A percentile compares a stretch with the other conserved stretches of the same genome.
These are phyloP conservation scores for Phytophthora tubulina DNA, from an alignment of 352 stramenopile species.

Conservation along the genomic window DNA sequence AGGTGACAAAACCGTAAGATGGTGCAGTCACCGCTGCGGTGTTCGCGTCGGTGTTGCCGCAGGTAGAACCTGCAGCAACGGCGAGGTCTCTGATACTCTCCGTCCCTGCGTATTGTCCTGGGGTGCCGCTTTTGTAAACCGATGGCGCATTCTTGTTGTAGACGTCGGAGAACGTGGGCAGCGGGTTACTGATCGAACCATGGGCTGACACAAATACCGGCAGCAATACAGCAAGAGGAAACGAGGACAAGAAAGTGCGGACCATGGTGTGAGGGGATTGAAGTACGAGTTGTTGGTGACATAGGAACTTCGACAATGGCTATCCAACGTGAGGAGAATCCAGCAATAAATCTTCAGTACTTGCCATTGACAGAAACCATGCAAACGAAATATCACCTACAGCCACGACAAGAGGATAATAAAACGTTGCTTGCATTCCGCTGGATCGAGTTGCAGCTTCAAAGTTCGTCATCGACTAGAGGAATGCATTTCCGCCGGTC, in stretches of 20 bases:
- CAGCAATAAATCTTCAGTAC: background rate
- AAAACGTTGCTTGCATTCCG: background rate
- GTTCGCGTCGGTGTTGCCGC: slow-evolving; percentile 47
- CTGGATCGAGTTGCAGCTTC: background rate
- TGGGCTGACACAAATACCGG: slow-evolving; percentile 21
- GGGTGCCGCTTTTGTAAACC: slow-evolving; percentile 30
- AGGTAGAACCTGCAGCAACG: slow-evolving; percentile 43
- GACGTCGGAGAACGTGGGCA: slow-evolving; percentile 36
- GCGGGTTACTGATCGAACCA: slow-evolving; percentile 35
- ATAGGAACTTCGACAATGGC: slow-evolving; percentile 13
- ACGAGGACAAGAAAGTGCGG: background rate
- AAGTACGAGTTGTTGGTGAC: background rate
- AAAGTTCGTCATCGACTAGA: slow-evolving; percentile 20
- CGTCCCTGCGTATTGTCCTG: slow-evolving; percentile 43
- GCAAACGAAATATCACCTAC: background rate
- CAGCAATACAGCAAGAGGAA: background rate
- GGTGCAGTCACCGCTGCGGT: slow-evolving; percentile 36
- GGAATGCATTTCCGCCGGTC: slow-evolving; percentile 28
- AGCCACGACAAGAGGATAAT: slow-evolving; percentile 13
- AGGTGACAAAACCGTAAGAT: slow-evolving; percentile 26
- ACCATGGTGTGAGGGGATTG: slow-evolving; percentile 1
- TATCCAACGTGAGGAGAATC: background rate
- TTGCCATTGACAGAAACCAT: background rate
- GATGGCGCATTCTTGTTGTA: slow-evolving; percentile 47
- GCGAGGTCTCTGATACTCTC: slow-evolving; percentile 42